Conservation (phyloP, 2,329 filamentous ascomycete species). For the Laburnicola sp. region DNA sequence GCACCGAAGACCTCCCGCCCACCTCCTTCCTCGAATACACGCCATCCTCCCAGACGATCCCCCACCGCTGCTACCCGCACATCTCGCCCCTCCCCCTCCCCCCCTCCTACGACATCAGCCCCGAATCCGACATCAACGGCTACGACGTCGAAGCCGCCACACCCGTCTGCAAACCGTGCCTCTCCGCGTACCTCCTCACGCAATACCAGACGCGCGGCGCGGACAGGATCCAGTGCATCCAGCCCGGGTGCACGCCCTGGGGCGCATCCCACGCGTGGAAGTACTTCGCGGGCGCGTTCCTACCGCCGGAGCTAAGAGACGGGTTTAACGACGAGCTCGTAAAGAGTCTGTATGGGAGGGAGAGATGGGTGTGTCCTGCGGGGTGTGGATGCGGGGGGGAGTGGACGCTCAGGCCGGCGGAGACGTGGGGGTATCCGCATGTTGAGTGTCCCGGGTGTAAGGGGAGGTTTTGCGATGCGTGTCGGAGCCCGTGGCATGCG, state of each 20-base stretch:
- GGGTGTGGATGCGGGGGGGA: neutral
- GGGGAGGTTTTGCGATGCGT: neutral
- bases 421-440: neutral
- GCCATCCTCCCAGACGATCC: too few species aligned
- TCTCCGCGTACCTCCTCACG: neutral
- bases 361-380: conserved; percentile 1
- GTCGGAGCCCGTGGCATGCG: neutral
- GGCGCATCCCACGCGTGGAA: neutral
- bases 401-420: neutral
- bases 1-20: neutral
- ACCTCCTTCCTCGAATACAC: neutral
- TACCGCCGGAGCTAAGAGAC: neutral
- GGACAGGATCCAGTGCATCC: neutral
- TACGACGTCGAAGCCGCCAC: neutral
- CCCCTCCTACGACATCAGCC: too few species aligned
- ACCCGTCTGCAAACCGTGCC: neutral
- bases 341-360: neutral
- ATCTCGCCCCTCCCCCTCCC: too few species aligned
- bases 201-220: neutral
- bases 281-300: neutral
- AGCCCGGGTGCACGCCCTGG: neutral
- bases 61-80: too few species aligned
- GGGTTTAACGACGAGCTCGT: neutral
- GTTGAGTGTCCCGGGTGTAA: conserved; percentile 1
- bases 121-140: neutral